Percentiles rank a stretch among this genome's conserved stretches.
These are phyloP conservation scores for Mesembryanthemum crystallinum DNA, from an alignment of 148 eudicot genomes.

Conservation along the genomic window DNA sequence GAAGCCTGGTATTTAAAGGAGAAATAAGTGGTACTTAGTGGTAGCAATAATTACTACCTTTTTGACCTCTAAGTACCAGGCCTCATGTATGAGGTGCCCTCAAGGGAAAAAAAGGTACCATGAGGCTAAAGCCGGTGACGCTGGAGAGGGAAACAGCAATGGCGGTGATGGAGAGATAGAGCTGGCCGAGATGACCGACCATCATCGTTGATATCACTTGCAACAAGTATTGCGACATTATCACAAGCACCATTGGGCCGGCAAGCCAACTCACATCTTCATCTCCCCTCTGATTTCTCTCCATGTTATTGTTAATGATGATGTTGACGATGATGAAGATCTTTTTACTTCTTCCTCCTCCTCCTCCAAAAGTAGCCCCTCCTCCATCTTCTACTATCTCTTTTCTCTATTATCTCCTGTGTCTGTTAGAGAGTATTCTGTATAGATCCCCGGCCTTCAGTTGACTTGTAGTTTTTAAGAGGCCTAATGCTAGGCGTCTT, in stretches of 20 bases:
- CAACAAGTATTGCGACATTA: constrained; percentile 34
- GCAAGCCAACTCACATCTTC: constrained; percentile 42
- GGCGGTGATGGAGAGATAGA: constrained; percentile 42
- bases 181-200: constrained; percentile 56
- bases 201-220: constrained; percentile 39
- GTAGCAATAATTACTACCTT: too few relatives aligned
- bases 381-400: constrained; percentile 27
- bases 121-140: constrained; percentile 50
- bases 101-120: constrained; percentile 20
- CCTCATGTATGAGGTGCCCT: background rate
- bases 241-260: constrained; percentile 48
- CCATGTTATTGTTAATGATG: constrained; percentile 9
- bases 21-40: too few relatives aligned
- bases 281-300: constrained; percentile 30
- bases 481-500: too few relatives aligned
- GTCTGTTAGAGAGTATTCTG: too few relatives aligned
- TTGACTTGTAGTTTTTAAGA: too few relatives aligned
- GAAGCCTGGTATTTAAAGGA: too few relatives aligned
- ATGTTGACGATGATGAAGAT: background rate
- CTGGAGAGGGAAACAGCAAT: constrained; percentile 39
- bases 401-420: background rate
- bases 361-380: constrained; percentile 20
- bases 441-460: too few relatives aligned
- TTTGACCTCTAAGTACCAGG: too few relatives aligned
- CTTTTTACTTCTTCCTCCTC: background rate